A percentile compares a stretch with the other conserved stretches of the same genome.
These are phyloP conservation scores for Hebeloma cylindrosporum DNA, from an alignment of 768 basidiomycete species.

Conservation along the genomic window DNA sequence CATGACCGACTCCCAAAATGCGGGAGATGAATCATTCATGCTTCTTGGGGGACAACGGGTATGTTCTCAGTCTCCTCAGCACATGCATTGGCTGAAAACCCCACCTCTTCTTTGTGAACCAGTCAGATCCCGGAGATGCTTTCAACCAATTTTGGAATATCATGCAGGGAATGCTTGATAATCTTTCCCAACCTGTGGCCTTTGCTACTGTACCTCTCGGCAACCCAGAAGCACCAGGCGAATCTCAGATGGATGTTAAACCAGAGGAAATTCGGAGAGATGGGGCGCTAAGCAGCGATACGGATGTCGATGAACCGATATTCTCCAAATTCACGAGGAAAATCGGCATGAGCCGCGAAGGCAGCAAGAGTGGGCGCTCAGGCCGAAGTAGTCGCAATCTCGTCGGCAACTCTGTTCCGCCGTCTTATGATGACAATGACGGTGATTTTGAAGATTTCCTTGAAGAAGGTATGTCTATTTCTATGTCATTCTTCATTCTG, in stretches of 20 bases:
- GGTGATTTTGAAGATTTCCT: slow-evolving; percentile 60
- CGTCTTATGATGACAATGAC: slow-evolving; percentile 33
- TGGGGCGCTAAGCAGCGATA: slow-evolving; percentile 60
- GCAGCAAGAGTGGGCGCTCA: slow-evolving; percentile 17
- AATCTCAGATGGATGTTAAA: slow-evolving; percentile 26
- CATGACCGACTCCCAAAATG: slow-evolving; percentile 56
- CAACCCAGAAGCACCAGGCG: slow-evolving; percentile 34
- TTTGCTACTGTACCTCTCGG: slow-evolving; percentile 80
- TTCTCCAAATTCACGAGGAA: slow-evolving; percentile 55
- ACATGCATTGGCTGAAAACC: background rate
- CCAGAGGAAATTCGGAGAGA: slow-evolving; percentile 40
- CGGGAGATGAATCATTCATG: slow-evolving; percentile 89
- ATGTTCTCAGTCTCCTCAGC: slow-evolving; percentile 25
- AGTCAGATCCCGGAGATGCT: slow-evolving; percentile 83
- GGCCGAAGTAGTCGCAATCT: slow-evolving; percentile 9
- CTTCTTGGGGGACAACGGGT: slow-evolving; percentile 75
- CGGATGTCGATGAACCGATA: slow-evolving; percentile 66
- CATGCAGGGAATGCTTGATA: slow-evolving; percentile 84
- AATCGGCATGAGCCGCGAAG: slow-evolving; percentile 44
- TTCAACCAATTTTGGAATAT: slow-evolving; percentile 91
- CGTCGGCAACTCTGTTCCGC: slow-evolving; percentile 13
- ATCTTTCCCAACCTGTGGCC: slow-evolving; percentile 81
- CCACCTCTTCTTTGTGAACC: too few species aligned
- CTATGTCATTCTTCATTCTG: background rate
- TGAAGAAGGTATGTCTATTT: slow-evolving; percentile 66